Percentiles rank a stretch among this genome's conserved stretches.
Conservation (phyloP, 2,329 filamentous ascomycete species). For the Colletotrichum tropicale region DNA sequence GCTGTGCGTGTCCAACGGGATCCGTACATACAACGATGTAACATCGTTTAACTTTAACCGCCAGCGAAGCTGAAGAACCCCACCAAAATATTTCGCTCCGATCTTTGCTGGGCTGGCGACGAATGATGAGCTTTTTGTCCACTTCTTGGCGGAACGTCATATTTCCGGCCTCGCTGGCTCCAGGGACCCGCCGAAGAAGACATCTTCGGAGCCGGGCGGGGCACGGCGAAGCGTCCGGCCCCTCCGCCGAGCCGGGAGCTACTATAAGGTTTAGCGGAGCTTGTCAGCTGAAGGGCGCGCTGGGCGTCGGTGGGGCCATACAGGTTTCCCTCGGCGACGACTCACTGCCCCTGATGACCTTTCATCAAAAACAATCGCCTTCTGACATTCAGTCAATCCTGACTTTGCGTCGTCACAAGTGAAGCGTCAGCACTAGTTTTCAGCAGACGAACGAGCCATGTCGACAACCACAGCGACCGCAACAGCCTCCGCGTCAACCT, state of each 20-base stretch:
- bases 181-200: background rate
- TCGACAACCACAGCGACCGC: background rate
- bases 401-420: background rate
- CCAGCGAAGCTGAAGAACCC: background rate
- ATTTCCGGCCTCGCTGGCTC: background rate
- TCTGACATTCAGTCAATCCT: background rate
- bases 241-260: slow-evolving; percentile 1
- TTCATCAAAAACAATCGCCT: background rate
- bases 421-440: background rate
- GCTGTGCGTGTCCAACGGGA: background rate
- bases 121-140: background rate
- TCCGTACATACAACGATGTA: background rate
- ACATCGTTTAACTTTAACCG: slow-evolving; percentile 2
- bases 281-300: slow-evolving; percentile 8
- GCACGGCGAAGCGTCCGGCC: background rate
- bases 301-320: background rate
- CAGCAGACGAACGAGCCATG: background rate
- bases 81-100: background rate
- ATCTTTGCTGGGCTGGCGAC: background rate
- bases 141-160: background rate
- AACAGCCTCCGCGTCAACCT: slow-evolving; percentile 1
- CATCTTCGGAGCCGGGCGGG: background rate
- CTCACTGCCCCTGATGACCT: background rate
- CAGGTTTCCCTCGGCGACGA: background rate
- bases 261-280: background rate